These are phyloP conservation scores for Drechslerella coelobrocha DNA, from an alignment of 2,329 filamentous ascomycete genomes.

Conservation along the genomic window DNA sequence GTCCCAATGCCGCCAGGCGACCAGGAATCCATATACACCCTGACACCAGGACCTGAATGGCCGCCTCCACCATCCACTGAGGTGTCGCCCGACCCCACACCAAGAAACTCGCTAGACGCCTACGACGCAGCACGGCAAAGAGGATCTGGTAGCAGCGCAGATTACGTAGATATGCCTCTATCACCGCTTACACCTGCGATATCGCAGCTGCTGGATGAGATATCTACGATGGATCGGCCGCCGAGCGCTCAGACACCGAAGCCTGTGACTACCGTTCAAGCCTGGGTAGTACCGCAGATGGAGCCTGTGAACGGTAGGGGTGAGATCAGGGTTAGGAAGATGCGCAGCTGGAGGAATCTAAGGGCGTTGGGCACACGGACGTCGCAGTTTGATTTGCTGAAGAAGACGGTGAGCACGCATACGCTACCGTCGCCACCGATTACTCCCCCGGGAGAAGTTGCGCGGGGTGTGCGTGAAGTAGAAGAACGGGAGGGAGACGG, in stretches of 20 bases:
- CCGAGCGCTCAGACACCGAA: slow-evolving; percentile 26
- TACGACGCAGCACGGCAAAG: slow-evolving; percentile 10
- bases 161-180: slow-evolving; percentile 22
- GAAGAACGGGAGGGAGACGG: not conserved
- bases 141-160: slow-evolving; percentile 18
- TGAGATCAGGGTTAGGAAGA: slow-evolving; percentile 33
- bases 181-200: slow-evolving; percentile 31
- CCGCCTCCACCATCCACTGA: slow-evolving; percentile 38
- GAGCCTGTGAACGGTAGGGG: slow-evolving; percentile 7
- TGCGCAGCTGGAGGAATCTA: slow-evolving; percentile 47
- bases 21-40: slow-evolving; percentile 34
- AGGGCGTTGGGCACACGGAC: slow-evolving; percentile 36
- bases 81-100: slow-evolving; percentile 39
- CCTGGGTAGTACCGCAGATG: too few species aligned
- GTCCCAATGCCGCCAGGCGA: slow-evolving; percentile 29
- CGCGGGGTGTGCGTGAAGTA: not conserved
- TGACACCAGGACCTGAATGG: slow-evolving; percentile 45
- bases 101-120: slow-evolving; percentile 34
- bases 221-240: slow-evolving; percentile 34
- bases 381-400: slow-evolving; percentile 31
- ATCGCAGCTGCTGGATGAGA: slow-evolving; percentile 29
- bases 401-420: slow-evolving; percentile 8
- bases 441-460: slow-evolving; percentile 28
- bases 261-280: too few species aligned
- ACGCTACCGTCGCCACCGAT: slow-evolving; percentile 44